Base-by-base conservation (phyloP, 306 rosid species). In the Casuarina cunninghamiana region DNA sequence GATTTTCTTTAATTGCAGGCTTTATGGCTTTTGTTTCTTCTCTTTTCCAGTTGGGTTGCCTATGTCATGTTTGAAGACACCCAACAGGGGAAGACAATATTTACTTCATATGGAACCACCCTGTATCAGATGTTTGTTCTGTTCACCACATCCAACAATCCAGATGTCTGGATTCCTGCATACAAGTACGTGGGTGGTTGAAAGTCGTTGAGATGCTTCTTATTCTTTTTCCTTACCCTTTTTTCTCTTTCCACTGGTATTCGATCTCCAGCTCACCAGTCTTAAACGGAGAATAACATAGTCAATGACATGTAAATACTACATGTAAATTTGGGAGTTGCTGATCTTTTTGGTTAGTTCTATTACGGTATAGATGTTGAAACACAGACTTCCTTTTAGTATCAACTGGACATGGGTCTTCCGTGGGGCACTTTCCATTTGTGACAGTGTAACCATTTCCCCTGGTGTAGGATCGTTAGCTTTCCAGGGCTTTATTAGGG, bases 161-260 rank as follows among this genome's bases (percentile, higher is more conserved):
- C 99, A 60, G 94, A 95, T 86, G 99, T 95, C 79, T 95, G 99
- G 99, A 87, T 91, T 83, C 99, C 97, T 82, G 99, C 99, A 66
- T 95, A 95, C 96, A 95, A 91, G 99, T 95, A 85, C 85, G 97
- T 50, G 73, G 58, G 51, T 48, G 67, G 80, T 81, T 73, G 55
- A 80, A 71, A 69, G 41, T 72, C 46, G 67, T 66, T 75, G 53
- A 50, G 19, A 6, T 45, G 21, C 51, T 75, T 62, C 66, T 19
- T 71, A 26, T 76, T 45, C 41, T 43, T 75, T 71, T 44, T 42
- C 3, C 17, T 53, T 42, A 49, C 43, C n/a, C 63, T 43, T 15
- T 51, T 3, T 3, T 44, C 6, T 19, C 11, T 69, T 21, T 41
- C 48, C 53, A 37, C 37, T 54, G 48, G 13, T 46, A 35, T 54